A percentile compares a stretch with the other conserved stretches of the same genome.
These are phyloP conservation scores for rapeseed (Brassica napus) DNA, from an alignment of 345 rosid species.

Conservation along the genomic window DNA sequence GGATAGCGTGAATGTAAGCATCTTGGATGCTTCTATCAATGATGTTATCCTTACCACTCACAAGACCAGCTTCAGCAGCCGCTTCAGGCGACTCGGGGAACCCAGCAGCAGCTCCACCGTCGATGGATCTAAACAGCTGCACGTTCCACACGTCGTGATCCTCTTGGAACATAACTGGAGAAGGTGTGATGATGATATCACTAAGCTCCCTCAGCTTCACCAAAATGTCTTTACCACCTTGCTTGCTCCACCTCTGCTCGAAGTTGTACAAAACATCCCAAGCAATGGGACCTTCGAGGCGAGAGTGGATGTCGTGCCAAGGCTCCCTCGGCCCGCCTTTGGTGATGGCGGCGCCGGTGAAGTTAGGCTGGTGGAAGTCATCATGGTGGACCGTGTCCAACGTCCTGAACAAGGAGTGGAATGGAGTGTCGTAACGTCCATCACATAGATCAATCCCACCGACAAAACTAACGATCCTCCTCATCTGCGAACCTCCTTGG, in stretches of 20 bases:
- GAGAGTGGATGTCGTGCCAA: constrained; percentile 98
- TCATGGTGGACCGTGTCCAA: constrained; percentile 94
- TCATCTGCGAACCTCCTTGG: constrained; percentile 52
- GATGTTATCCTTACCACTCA: constrained; percentile 98
- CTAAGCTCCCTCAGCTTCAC: constrained; percentile 76
- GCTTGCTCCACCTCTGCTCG: constrained; percentile 97
- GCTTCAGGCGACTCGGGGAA: constrained; percentile 95
- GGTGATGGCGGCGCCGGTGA: constrained; percentile 65
- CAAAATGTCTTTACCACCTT: constrained; percentile 89
- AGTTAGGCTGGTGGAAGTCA: constrained; percentile 99
- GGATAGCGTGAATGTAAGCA: constrained; percentile 89
- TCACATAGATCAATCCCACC: constrained; percentile 99
- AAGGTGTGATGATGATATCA: constrained; percentile 80
- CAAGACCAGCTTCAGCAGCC: constrained; percentile 94
- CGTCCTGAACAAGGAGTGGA: constrained; percentile 97
- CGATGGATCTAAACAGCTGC: constrained; percentile 93
- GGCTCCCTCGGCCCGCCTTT: constrained; percentile 99
- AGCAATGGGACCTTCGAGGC: constrained; percentile 97
- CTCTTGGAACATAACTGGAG: constrained; percentile 80
- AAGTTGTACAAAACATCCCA: constrained; percentile 97
- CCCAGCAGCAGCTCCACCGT: constrained; percentile 98
- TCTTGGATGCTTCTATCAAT: constrained; percentile 98
- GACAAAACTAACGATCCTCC: constrained; percentile 89
- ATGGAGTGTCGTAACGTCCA: constrained; percentile 90
- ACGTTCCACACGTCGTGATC: constrained; percentile 92